Evolutionary conservation across 2,329 filamentous ascomycete genomes (phyloP), one percentile per base, ranked within the genome.

Genomic region (Venturia oleaginea): DNA sequence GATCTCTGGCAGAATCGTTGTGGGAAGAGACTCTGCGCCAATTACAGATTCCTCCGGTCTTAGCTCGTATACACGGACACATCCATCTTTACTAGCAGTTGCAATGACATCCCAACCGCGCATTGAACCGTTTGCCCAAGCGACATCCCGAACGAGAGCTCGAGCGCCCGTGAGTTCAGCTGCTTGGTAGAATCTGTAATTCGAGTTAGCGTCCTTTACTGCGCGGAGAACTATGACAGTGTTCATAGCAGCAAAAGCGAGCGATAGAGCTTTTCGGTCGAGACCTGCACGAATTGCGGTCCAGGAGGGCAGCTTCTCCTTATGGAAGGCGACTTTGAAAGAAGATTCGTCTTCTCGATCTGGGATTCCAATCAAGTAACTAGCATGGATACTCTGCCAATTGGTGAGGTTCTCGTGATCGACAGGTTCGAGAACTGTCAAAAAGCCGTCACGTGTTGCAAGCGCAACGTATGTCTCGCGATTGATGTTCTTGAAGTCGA

Each of bases 101-200:
- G 93, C 94, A 69, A 97, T 84, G 65, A 93, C 83, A 74, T 99
- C 94, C 73, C 91, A 93, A 1, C 93, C 93, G 46, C 92, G 81
- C 70, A 95, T 91, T 68, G 92, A 95, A 15, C 92, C 93, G 59
- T 92, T 89, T 0, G 93, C 91, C 94, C 94, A 99, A 2, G 91
- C 88, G 1, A 97, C 84, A 73, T 97, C 92, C 59, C 93, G 83
- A 7, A 97, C 89, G 46, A 97, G 81, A 0, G 87, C 86, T 8
- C 84, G 82, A 70, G 96, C 90, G 1, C 86, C 86, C 37, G 81
- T 80, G 19, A 97, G 79, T 71, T 92, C 88, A 24, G 88, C 86
- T 0, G 92, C 92, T 8, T 90, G 84, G 73, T 96, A 96, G 72
- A 97, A 95, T 30, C 46, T 55, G 8, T 38, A 37, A 24, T 17